Percentiles rank a stretch among this genome's conserved stretches.
Conservation (phyloP, 2,329 filamentous ascomycete species). For the Hirsutella thompsonii region DNA sequence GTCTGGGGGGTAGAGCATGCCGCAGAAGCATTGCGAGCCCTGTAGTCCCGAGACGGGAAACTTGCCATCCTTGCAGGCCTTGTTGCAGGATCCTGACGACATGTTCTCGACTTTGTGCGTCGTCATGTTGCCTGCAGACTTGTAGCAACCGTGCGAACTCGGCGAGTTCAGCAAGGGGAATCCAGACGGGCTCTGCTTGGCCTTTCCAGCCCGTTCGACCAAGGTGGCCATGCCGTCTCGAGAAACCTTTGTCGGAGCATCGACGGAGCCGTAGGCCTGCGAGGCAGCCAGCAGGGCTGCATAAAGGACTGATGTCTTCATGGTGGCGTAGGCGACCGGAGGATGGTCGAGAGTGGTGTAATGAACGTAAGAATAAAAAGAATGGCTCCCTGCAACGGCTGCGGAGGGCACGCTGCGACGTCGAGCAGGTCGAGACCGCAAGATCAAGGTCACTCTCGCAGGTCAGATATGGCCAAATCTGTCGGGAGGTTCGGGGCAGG, state of each 20-base stretch:
- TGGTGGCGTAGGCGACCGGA: slow-evolving; percentile 4
- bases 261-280: slow-evolving; percentile 11
- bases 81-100: slow-evolving; percentile 28
- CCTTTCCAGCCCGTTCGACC: neutral
- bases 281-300: slow-evolving; percentile 16
- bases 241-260: slow-evolving; percentile 3
- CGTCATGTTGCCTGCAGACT: slow-evolving; percentile 26
- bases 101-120: slow-evolving; percentile 10
- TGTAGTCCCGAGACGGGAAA: slow-evolving; percentile 49
- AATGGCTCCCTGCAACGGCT: neutral
- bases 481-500: no score
- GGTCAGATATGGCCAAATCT: no score
- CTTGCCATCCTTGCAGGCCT: slow-evolving; percentile 27
- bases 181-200: slow-evolving; percentile 21
- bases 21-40: slow-evolving; percentile 59
- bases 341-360: neutral
- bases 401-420: neutral
- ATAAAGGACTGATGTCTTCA: slow-evolving; percentile 17
- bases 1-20: slow-evolving; percentile 50
- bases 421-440: neutral
- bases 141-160: slow-evolving; percentile 39
- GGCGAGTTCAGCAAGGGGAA: slow-evolving; percentile 21
- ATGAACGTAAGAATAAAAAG: neutral
- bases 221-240: neutral
- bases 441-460: no score